Base-by-base conservation (phyloP, 495 filamentous ascomycete species). In the Podospora appendiculata region DNA sequence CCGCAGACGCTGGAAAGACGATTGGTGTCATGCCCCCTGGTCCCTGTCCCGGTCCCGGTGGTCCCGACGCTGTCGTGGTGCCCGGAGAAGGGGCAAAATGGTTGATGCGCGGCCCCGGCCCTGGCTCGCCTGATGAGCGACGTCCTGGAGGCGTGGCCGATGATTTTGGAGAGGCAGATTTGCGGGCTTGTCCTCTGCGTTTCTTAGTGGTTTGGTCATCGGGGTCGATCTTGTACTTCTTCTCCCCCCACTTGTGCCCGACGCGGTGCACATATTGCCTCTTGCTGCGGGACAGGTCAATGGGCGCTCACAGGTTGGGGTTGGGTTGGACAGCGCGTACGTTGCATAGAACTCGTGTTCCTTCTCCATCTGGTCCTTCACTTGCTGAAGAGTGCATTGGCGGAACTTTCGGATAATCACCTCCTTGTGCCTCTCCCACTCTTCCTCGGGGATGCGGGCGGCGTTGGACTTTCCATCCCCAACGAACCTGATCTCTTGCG, bases 271-370 rank as follows among this genome's bases (percentile, higher is more conserved):
- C 41, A 14, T 56, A 58, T 41, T 65, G 62, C 6, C 62, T 52
- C 10, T 41, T 48, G 8, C 61, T 64, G 40, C 12, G 13, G 53
- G 48, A 18, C 11, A 12, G 14, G 3, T 32, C 17, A n/a, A 11
- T 12, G 8, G 44, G 12, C 38, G 19, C 9, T 44, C 17, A 10
- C 13, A 35, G 32, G 1, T 25, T 5, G 25, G 25, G 25, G 25
- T 25, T 25, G 25, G 25, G 25, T 25, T 9, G 13, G 34, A 32
- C 32, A 7, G 11, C 8, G 48, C 65, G 42, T 34, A 69, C 67
- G 58, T 62, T 33, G 66, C 56, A 11, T 32, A 47, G 51, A 70
- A 69, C 8, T 32, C 34, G 32, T 65, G 18, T 8, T 63, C 34
- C 12, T 39, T 38, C 44, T 55, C 45, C 65, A 18, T 48, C 8